A percentile compares a stretch with the other conserved stretches of the same genome.
These are phyloP conservation scores for Aspergillus aculeatus DNA, from an alignment of 2,329 filamentous ascomycete species.

Conservation along the genomic window DNA sequence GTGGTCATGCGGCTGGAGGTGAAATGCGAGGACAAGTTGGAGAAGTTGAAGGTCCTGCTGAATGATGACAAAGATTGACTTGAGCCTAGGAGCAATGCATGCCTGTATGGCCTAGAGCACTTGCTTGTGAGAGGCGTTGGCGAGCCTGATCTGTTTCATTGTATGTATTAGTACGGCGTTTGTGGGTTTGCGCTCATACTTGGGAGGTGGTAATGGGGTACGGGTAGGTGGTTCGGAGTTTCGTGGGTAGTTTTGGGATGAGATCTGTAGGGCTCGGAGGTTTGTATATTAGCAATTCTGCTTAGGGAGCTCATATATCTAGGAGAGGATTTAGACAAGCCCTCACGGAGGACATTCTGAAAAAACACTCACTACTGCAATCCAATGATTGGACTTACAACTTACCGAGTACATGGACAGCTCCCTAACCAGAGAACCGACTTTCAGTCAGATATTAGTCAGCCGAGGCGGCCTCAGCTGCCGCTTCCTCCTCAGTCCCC, in stretches of 20 bases:
- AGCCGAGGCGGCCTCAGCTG: too few species aligned
- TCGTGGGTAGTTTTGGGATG: neutral
- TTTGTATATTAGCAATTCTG: too few species aligned
- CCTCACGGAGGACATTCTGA: too few species aligned
- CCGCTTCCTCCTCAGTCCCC: too few species aligned
- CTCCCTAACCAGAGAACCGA: too few species aligned
- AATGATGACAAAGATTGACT: conserved; percentile 35
- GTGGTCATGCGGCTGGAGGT: conserved; percentile 46
- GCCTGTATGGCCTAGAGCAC: neutral
- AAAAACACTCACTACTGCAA: too few species aligned
- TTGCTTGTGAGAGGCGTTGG: neutral
- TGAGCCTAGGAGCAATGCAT: neutral
- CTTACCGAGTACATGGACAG: too few species aligned
- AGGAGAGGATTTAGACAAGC: too few species aligned
- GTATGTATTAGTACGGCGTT: neutral
- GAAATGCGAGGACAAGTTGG: conserved; percentile 45
- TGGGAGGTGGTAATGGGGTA: neutral
- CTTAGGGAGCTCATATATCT: too few species aligned
- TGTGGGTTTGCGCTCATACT: neutral
- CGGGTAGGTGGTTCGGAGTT: neutral
- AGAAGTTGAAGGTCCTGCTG: conserved; percentile 42
- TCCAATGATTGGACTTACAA: too few species aligned
- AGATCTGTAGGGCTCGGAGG: too few species aligned
- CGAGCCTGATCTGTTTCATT: neutral
- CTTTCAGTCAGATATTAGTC: too few species aligned